Base-by-base conservation (phyloP, 257 asterid genomes). In the Scutellaria baicalensis region DNA sequence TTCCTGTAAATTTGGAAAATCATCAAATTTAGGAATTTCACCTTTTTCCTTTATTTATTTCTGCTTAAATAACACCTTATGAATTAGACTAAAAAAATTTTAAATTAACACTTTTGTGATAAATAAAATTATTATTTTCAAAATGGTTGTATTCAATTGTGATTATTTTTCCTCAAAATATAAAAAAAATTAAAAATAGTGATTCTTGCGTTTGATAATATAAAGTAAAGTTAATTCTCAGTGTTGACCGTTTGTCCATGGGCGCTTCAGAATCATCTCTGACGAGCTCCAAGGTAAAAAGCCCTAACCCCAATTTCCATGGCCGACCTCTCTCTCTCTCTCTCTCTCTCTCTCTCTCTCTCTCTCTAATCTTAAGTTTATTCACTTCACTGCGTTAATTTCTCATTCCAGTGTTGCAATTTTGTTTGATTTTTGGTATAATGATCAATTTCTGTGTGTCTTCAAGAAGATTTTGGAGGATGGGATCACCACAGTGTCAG, bases 181-280 rank as follows among this genome's bases (percentile, higher is more conserved):
- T 6, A n/a, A 7, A 49, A 0, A 14, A 52, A 52, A 18, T 52
- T 8, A 8, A 7, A 14, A 49, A 27, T 16, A 14, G 56, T 49
- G 56, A 51, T 54, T 54, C 17, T 54, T 27, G 4, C 45, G 43
- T 7, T 3, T 43, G 21, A 20, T 31, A 21, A 57, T 31, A 23
- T n/a, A 16, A 14, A 58, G 31, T 43, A 45, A 14, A 13, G 50
- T 70, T 49, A 39, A 13, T 16, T 48, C 16, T 12, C 55, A 33
- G 51, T 56, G 21, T 31, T 47, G 51, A 51, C 44, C 61, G 64
- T 63, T 62, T 54, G n/a, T 48, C 77, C 75, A 91, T 93, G 98
- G 98, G 98, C 51, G 95, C 95, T 65, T 82, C 97, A 33, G 96
- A 91, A 77, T 93, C 98, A 31, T 69, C 88, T 70, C 90, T 83